These are phyloP conservation scores for Ceratocystis diversiconidia DNA, from an alignment of 2,329 filamentous ascomycete genomes.

Conservation along the genomic window DNA sequence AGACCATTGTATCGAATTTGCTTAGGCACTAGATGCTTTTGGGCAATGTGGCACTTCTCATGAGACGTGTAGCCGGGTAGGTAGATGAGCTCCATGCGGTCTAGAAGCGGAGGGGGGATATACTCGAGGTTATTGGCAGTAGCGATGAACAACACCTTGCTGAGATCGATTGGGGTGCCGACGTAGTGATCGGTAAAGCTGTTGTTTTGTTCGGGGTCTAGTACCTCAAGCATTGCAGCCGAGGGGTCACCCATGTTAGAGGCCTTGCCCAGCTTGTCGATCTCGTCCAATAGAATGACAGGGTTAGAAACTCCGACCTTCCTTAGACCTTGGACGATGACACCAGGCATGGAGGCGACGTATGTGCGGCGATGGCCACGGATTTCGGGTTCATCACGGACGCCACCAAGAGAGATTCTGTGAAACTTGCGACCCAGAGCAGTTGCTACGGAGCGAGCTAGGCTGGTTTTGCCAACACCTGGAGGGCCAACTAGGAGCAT, in stretches of 20 bases:
- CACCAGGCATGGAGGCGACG: slow-evolving; percentile 94
- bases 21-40: slow-evolving; percentile 87
- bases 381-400: slow-evolving; percentile 93
- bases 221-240: slow-evolving; percentile 92
- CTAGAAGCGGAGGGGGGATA: slow-evolving; percentile 82
- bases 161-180: slow-evolving; percentile 86
- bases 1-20: slow-evolving; percentile 87
- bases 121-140: slow-evolving; percentile 92
- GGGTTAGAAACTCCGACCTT: slow-evolving; percentile 94
- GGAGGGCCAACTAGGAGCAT: slow-evolving; percentile 85
- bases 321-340: slow-evolving; percentile 84
- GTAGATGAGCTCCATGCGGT: slow-evolving; percentile 93
- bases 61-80: slow-evolving; percentile 92
- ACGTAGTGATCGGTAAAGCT: slow-evolving; percentile 93
- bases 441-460: slow-evolving; percentile 84
- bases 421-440: slow-evolving; percentile 92
- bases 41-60: slow-evolving; percentile 91
- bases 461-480: slow-evolving; percentile 87
- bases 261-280: slow-evolving; percentile 85
- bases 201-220: slow-evolving; percentile 94
- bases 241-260: slow-evolving; percentile 93
- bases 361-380: slow-evolving; percentile 89
- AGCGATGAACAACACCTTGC: slow-evolving; percentile 93
- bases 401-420: slow-evolving; percentile 87
- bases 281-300: slow-evolving; percentile 90